These are phyloP conservation scores for Schwanniomyces polymorphus DNA, from an alignment of 805 yeast species.

Conservation along the genomic window DNA sequence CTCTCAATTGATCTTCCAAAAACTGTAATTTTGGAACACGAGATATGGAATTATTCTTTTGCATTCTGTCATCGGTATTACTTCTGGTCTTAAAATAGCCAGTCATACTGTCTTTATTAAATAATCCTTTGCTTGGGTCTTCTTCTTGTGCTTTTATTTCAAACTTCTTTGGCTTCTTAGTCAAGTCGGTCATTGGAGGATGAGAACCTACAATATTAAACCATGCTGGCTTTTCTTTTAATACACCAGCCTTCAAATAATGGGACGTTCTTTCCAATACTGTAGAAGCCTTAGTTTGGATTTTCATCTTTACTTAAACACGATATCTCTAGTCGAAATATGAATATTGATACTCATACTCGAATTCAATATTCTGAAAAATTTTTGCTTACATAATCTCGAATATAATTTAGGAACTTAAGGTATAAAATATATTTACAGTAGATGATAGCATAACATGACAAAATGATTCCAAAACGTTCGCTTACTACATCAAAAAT, in stretches of 20 bases:
- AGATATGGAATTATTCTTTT: constrained; percentile 41
- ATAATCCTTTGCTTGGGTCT: constrained; percentile 27
- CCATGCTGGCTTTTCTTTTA: constrained; percentile 82
- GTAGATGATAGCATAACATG: neutral
- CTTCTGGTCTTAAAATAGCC: constrained; percentile 49
- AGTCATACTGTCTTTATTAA: constrained; percentile 13
- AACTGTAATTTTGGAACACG: constrained; percentile 55
- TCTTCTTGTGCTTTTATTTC: constrained; percentile 19
- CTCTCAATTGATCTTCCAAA: constrained; percentile 79
- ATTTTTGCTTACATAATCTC: constrained; percentile 5
- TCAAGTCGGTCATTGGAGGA: constrained; percentile 74
- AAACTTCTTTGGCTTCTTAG: constrained; percentile 41
- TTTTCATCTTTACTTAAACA: constrained; percentile 48
- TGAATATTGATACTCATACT: neutral
- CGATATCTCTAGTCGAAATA: neutral
- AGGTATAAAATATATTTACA: neutral
- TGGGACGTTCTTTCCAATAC: constrained; percentile 82
- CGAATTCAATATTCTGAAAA: constrained; percentile 2
- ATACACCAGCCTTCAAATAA: constrained; percentile 67
- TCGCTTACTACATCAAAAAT: constrained; percentile 3
- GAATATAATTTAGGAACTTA: neutral
- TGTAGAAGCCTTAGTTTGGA: constrained; percentile 65
- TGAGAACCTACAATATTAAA: constrained; percentile 76
- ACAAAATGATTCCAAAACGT: constrained; percentile 4
- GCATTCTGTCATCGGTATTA: constrained; percentile 31